Percentiles rank a stretch among this genome's conserved stretches.
These are phyloP conservation scores for Irpex sp. DNA, from an alignment of 1,284 basidiomycete species.

Conservation along the genomic window DNA sequence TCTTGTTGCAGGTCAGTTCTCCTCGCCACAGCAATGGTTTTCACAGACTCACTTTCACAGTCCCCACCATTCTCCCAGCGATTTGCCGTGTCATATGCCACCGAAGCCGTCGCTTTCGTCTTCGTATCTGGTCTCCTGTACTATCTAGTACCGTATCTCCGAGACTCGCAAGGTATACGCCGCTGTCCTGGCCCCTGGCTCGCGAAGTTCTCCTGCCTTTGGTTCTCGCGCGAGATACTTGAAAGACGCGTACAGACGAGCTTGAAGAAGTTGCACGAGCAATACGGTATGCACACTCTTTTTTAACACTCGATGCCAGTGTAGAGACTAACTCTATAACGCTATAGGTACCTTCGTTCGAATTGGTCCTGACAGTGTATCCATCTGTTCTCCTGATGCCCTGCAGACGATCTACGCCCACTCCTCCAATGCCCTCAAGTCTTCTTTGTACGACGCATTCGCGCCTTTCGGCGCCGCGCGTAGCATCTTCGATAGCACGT, in stretches of 20 bases:
- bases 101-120: background rate
- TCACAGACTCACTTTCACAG: background rate
- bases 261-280: constrained; percentile 67
- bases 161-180: constrained; percentile 51
- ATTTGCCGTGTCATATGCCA: background rate
- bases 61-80: background rate
- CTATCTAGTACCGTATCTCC: constrained; percentile 48
- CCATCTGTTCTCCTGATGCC: constrained; percentile 74
- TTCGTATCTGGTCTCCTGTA: background rate
- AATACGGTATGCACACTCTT: constrained; percentile 49
- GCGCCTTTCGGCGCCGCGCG: constrained; percentile 46
- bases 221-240: constrained; percentile 38
- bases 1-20: background rate
- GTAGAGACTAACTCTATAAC: background rate
- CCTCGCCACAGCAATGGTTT: background rate
- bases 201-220: constrained; percentile 69
- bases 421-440: constrained; percentile 68
- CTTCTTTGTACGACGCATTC: constrained; percentile 61
- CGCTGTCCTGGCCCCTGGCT: constrained; percentile 65
- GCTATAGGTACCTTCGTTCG: constrained; percentile 59
- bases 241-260: constrained; percentile 46
- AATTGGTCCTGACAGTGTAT: constrained; percentile 72
- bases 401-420: constrained; percentile 69
- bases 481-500: background rate
- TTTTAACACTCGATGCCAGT: background rate